phyloP scores from a whole-genome alignment of 2,329 filamentous ascomycete species.

The Venturia aucupariae region DNA sequence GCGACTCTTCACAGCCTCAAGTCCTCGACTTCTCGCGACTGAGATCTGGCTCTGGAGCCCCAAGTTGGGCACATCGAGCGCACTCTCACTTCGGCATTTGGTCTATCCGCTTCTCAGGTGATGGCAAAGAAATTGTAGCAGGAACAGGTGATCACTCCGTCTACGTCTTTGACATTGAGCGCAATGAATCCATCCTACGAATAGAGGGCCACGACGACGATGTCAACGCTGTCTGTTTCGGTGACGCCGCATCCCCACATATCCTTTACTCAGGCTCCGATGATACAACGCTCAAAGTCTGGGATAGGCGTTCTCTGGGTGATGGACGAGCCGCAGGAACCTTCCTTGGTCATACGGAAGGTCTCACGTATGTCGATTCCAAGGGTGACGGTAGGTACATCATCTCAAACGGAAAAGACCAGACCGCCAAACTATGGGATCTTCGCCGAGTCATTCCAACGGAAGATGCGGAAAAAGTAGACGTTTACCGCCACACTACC shows the following conservation, averaged over 20 bases:
- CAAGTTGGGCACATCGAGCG: not conserved
- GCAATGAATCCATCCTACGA: constrained; percentile 61
- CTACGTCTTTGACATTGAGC: constrained; percentile 88
- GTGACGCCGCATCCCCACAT: constrained; percentile 78
- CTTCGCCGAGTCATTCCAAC: constrained; percentile 78
- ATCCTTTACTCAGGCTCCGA: constrained; percentile 95
- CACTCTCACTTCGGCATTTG: constrained; percentile 43
- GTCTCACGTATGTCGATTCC: constrained; percentile 60
- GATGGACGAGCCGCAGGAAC: constrained; percentile 54
- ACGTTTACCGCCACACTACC: constrained; percentile 48
- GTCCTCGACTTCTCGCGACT: constrained; percentile 32
- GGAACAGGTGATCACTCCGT: constrained; percentile 73
- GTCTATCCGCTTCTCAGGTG: constrained; percentile 86
- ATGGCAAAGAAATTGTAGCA: constrained; percentile 82
- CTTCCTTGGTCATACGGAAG: constrained; percentile 57
- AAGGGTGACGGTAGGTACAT: constrained; percentile 87
- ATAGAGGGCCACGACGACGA: constrained; percentile 75
- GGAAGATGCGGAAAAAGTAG: constrained; percentile 48
- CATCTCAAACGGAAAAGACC: constrained; percentile 89
- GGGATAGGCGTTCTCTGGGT: constrained; percentile 71
- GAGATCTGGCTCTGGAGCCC: not conserved
- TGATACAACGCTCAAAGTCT: constrained; percentile 88
- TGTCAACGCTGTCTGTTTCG: constrained; percentile 95
- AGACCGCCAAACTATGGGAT: constrained; percentile 97
- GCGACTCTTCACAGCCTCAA: constrained; percentile 52